Conservation (phyloP, 163 green algal species). For the Chloromonas sp. region DNA sequence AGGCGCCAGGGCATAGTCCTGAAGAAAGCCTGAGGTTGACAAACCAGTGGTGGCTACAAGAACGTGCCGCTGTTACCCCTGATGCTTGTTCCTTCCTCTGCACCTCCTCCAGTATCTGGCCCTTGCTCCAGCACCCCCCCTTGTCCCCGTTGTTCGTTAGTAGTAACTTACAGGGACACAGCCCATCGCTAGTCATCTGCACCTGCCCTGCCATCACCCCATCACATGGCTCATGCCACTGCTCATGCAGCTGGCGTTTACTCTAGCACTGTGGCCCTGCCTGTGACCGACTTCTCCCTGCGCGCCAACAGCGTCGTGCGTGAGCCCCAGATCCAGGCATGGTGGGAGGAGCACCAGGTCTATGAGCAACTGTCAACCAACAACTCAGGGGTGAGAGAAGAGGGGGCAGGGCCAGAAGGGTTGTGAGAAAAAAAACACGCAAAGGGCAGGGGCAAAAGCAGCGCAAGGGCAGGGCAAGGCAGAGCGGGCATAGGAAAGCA, state of each 20-base stretch:
- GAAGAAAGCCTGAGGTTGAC: no score
- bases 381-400: conserved; percentile 12
- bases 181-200: no score
- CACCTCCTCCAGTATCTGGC: no score
- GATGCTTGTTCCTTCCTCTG: no score
- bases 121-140: no score
- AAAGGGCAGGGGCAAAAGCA: neutral
- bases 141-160: no score
- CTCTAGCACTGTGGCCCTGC: conserved; percentile 83
- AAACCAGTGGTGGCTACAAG: no score
- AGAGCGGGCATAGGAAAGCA: neutral
- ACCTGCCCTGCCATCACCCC: no score
- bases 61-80: no score
- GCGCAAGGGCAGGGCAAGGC: neutral
- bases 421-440: neutral
- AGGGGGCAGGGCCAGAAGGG: neutral
- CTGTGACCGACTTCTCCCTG: conserved; percentile 90
- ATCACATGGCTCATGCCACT: no score
- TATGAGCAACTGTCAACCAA: conserved; percentile 67
- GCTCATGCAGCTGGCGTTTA: conserved; percentile 38
- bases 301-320: conserved; percentile 83
- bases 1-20: no score
- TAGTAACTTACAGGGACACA: no score
- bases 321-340: conserved; percentile 92
- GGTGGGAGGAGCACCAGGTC: conserved; percentile 74